These are phyloP conservation scores for Diplodia seriata DNA, from an alignment of 2,329 filamentous ascomycete genomes.

Conservation along the genomic window DNA sequence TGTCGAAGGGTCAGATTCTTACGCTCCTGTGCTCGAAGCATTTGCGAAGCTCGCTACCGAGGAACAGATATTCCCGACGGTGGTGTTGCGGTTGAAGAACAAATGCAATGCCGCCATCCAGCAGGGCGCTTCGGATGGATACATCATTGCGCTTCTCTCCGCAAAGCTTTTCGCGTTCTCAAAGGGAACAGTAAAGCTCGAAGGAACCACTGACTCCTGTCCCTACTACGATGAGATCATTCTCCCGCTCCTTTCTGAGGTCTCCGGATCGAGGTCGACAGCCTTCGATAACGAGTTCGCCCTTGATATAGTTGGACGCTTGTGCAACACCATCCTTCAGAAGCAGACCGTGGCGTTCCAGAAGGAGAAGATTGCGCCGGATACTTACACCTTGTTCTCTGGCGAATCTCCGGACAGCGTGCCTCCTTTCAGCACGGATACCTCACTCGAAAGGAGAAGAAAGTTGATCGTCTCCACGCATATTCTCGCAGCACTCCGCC, in stretches of 20 bases:
- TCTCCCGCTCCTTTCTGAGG: slow-evolving; percentile 50
- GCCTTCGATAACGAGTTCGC: slow-evolving; percentile 58
- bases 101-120: slow-evolving; percentile 65
- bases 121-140: slow-evolving; percentile 58
- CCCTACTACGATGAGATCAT: slow-evolving; percentile 57
- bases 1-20: slow-evolving; percentile 54
- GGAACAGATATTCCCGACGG: slow-evolving; percentile 67
- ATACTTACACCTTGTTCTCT: slow-evolving; percentile 62
- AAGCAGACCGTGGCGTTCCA: slow-evolving; percentile 58
- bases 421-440: slow-evolving; percentile 44
- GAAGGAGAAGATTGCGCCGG: slow-evolving; percentile 59
- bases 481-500: slow-evolving; percentile 59
- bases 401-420: slow-evolving; percentile 40
- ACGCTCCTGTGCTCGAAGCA: slow-evolving; percentile 66
- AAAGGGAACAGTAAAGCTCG: slow-evolving; percentile 60
- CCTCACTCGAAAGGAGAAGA: slow-evolving; percentile 48
- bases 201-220: slow-evolving; percentile 49
- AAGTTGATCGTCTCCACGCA: slow-evolving; percentile 65
- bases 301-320: slow-evolving; percentile 66
- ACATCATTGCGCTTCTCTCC: slow-evolving; percentile 65
- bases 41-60: slow-evolving; percentile 70
- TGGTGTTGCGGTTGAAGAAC: slow-evolving; percentile 68
- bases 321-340: slow-evolving; percentile 66
- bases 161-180: slow-evolving; percentile 68
- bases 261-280: slow-evolving; percentile 43